Conservation (phyloP, 345 rosid species). For the Moricandia arvensis region DNA sequence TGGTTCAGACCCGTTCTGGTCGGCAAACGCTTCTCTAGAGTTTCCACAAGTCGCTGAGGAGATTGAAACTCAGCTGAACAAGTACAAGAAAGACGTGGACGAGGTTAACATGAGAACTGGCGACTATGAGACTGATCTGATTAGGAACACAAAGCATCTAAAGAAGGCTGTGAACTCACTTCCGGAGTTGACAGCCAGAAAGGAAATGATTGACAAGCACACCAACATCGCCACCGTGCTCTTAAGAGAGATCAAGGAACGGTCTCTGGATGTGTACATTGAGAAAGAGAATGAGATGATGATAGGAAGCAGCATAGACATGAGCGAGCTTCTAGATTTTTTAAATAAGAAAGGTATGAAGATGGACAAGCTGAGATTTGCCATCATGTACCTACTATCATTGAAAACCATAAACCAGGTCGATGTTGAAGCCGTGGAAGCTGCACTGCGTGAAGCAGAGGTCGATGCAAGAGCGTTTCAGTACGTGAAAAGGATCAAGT, state of each 20-base stretch:
- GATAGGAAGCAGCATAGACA: background rate
- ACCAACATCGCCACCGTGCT: background rate
- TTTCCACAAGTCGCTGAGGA: background rate
- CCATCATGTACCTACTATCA: conserved; percentile 19
- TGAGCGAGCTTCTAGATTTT: background rate
- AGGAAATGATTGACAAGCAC: background rate
- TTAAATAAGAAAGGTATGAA: background rate
- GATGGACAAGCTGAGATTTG: background rate
- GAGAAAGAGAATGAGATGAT: background rate
- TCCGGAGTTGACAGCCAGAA: background rate
- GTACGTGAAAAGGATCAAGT: conserved; percentile 81
- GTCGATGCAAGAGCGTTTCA: conserved; percentile 70
- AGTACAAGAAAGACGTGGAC: background rate
- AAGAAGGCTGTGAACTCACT: background rate
- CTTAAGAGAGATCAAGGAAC: background rate
- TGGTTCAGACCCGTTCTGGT: background rate
- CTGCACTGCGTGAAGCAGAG: conserved; percentile 67
- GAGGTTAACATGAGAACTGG: background rate
- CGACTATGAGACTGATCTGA: background rate
- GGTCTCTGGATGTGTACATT: background rate
- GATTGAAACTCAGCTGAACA: background rate
- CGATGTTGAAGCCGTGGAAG: conserved; percentile 71
- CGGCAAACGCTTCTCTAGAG: background rate
- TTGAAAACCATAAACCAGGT: conserved; percentile 61
- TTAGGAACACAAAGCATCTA: background rate